Base-by-base conservation (phyloP, 208 protist genomes). In the Leishmania martiniquensis region DNA sequence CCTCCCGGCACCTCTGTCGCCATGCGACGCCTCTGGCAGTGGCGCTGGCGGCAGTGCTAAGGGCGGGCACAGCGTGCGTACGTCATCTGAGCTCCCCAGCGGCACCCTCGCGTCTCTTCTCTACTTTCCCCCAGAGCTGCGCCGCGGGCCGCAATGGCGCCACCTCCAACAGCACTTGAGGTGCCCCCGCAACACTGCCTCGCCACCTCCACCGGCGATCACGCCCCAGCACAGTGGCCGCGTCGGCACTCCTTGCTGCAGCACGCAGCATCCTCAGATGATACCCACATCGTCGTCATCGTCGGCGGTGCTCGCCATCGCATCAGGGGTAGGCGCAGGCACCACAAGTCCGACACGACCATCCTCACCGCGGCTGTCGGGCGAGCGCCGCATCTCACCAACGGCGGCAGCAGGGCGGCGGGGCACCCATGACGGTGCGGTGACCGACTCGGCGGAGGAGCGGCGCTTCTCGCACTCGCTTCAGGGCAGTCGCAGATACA, bases 111-210 rank as follows among this genome's bases (percentile, higher is more conserved):
- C 68, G 25, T 84, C 80, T 1, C 49, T 84, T n/a, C 70, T 84
- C 47, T 84, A 84, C 70, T 68, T 84, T 4, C 80, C 80, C 17
- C 75, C 68, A 22, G 75, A 84, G 80, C 70, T 77, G 57, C 80
- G 80, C 6, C 68, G 80, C 17, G 80, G 80, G 6, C 69, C 73
- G 55, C 74, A 84, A 55, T 84, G 80, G 80, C 80, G 80, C 0
- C 80, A 84, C 51, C 44, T 84, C 17, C 72, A 84, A 75, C 74
- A 84, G 80, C 47, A 76, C 59, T 65, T 84, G 32, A 59, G 73
- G 10, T 37, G 57, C 47, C 54, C 65, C 75, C 17, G 55, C 15
- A 55, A 34, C 67, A 75, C 44, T 1, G 17, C 37, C 73, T 29
- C 62, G 29, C 32, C 5, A 4, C 49, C 34, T 20, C 52, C 49